phyloP scores from a whole-genome alignment of 2,329 filamentous ascomycete species.

The Cladosporium sp. region DNA sequence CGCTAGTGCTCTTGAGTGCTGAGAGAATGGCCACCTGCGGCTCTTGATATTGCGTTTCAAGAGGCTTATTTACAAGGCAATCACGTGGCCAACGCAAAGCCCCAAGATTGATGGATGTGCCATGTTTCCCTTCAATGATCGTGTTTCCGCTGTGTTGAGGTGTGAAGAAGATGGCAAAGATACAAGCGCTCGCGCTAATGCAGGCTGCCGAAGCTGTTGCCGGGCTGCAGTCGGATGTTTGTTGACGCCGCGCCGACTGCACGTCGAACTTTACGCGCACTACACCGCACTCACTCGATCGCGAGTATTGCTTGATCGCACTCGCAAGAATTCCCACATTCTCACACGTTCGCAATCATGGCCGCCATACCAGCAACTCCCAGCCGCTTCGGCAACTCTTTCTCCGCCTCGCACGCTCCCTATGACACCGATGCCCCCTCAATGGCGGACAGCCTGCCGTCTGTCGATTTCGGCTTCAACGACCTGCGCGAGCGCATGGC shows the following conservation, averaged over 20 bases:
- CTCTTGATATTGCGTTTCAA: no score
- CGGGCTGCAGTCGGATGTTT: background rate
- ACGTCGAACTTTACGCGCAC: background rate
- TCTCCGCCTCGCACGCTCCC: slow-evolving; percentile 56
- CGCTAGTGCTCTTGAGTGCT: background rate
- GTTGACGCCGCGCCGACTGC: background rate
- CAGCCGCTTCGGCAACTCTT: slow-evolving; percentile 61
- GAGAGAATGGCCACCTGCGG: no score
- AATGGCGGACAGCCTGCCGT: slow-evolving; percentile 73
- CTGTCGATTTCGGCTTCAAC: slow-evolving; percentile 92
- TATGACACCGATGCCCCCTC: slow-evolving; percentile 50
- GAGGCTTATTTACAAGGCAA: no score
- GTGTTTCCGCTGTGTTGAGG: no score
- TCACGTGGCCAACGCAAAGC: no score
- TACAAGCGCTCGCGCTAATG: no score
- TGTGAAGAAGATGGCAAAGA: no score
- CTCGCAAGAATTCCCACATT: background rate
- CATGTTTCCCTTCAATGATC: no score
- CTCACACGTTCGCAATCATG: slow-evolving; percentile 17
- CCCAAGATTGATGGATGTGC: no score
- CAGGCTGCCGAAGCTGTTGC: no score
- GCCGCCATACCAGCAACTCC: slow-evolving; percentile 33
- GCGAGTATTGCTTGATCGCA: background rate
- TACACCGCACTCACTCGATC: background rate
- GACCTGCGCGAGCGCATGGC: slow-evolving; percentile 92